These are phyloP conservation scores for Ophiostoma piceae DNA, from an alignment of 2,329 filamentous ascomycete genomes.

Conservation along the genomic window DNA sequence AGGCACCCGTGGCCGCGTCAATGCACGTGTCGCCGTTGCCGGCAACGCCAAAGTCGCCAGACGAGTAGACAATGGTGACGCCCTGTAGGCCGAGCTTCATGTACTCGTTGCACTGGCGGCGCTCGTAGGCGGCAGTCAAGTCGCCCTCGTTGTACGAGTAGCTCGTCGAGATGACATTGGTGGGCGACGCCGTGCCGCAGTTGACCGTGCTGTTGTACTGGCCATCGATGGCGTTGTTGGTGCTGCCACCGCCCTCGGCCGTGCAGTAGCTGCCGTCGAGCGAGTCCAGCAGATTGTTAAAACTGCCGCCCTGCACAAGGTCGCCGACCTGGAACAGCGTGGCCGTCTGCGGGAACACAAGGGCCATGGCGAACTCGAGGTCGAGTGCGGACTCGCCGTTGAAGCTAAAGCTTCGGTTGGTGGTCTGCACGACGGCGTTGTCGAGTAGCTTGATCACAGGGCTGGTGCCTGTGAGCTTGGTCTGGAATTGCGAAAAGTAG, in stretches of 20 bases:
- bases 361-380: conserved; percentile 39
- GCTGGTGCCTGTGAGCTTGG: conserved; percentile 37
- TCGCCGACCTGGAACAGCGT: conserved; percentile 47
- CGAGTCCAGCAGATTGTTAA: conserved; percentile 36
- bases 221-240: conserved; percentile 36
- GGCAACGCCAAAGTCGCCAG: conserved; percentile 46
- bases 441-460: conserved; percentile 37
- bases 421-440: conserved; percentile 35
- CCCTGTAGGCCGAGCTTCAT: conserved; percentile 51
- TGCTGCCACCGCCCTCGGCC: conserved; percentile 39
- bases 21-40: conserved; percentile 39
- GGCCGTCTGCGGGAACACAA: conserved; percentile 48
- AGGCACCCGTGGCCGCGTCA: conserved; percentile 37
- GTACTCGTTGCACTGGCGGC: conserved; percentile 47
- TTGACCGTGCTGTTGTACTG: conserved; percentile 33
- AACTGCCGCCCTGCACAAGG: conserved; percentile 32
- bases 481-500: conserved; percentile 44
- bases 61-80: conserved; percentile 46
- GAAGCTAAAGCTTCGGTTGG: conserved; percentile 37
- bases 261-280: conserved; percentile 44
- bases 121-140: conserved; percentile 50
- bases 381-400: conserved; percentile 37
- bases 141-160: conserved; percentile 50
- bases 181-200: conserved; percentile 41
- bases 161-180: conserved; percentile 50